Conservation (phyloP, 352 stramenopile genomes). For the Pythium folliculosum region DNA sequence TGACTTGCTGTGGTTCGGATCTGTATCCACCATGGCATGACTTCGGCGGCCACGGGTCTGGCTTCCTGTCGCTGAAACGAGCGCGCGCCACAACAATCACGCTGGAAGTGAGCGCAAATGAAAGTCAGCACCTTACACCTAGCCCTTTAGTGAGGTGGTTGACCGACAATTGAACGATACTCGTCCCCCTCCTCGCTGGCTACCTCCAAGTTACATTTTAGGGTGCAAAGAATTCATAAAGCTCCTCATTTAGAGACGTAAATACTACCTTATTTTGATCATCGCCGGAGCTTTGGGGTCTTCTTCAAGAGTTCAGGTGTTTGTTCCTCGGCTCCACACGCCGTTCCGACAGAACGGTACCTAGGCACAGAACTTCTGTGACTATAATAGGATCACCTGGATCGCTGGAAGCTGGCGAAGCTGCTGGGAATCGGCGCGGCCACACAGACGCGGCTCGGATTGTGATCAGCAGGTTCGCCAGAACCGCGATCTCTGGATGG, state of each 20-base stretch:
- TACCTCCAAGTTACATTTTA: too few relatives aligned
- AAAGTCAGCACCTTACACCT: background rate
- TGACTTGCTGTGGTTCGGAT: background rate
- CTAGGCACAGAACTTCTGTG: too few relatives aligned
- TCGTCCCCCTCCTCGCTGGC: background rate
- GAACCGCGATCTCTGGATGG: background rate
- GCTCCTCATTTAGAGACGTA: background rate
- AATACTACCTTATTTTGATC: background rate
- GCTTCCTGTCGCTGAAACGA: too few relatives aligned
- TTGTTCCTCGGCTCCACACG: too few relatives aligned
- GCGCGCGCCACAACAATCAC: too few relatives aligned
- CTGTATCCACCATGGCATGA: background rate
- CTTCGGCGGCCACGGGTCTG: background rate
- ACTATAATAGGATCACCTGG: background rate
- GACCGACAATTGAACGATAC: background rate
- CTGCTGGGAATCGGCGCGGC: background rate
- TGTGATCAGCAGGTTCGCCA: background rate
- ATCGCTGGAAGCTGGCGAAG: background rate
- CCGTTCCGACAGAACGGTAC: too few relatives aligned
- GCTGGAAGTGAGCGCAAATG: background rate
- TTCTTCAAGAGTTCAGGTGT: too few relatives aligned
- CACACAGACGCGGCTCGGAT: background rate
- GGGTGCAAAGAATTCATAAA: too few relatives aligned
- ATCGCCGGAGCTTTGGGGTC: background rate
- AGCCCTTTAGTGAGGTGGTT: background rate